Evolutionary conservation across 176 grass and related monocot genomes (phyloP).

Genomic region (Elymus sibiricus): DNA sequence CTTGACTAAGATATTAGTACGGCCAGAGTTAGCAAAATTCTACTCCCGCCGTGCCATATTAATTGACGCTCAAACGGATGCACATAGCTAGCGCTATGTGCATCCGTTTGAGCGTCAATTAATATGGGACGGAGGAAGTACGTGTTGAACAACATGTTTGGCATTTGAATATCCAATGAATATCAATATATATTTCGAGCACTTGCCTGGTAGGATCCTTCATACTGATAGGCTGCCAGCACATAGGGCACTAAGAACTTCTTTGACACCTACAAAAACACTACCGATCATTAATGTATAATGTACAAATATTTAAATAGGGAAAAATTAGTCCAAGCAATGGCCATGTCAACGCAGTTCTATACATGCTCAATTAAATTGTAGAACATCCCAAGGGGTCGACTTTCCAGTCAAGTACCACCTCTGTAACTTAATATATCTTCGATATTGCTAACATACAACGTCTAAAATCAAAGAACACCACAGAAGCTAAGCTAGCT

Average conservation of each 20-base stretch:
- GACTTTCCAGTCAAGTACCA: too few relatives aligned
- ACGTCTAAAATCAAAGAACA: too few relatives aligned
- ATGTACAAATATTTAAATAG: conserved; percentile 11
- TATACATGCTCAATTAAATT: background rate
- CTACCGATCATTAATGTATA: conserved; percentile 18
- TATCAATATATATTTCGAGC: background rate
- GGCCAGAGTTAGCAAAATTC: conserved; percentile 13
- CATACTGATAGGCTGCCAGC: conserved; percentile 81
- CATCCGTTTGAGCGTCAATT: too few relatives aligned
- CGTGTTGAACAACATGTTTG: background rate
- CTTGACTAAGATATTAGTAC: conserved; percentile 56
- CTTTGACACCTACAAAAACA: conserved; percentile 74
- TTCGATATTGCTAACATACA: too few relatives aligned
- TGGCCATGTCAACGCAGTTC: background rate
- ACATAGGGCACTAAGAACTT: conserved; percentile 98
- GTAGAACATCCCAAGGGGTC: conserved; percentile 4
- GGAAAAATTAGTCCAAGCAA: background rate
- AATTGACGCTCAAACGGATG: too few relatives aligned
- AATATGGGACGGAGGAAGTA: background rate
- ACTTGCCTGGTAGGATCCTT: conserved; percentile 86
- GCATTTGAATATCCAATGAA: conserved; percentile 16
- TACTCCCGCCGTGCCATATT: too few relatives aligned
- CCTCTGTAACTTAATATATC: too few relatives aligned
- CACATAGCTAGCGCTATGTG: too few relatives aligned
- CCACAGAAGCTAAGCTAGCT: too few relatives aligned